Conservation (phyloP, 2,329 filamentous ascomycete species). For the Lecanicillium sp. region DNA sequence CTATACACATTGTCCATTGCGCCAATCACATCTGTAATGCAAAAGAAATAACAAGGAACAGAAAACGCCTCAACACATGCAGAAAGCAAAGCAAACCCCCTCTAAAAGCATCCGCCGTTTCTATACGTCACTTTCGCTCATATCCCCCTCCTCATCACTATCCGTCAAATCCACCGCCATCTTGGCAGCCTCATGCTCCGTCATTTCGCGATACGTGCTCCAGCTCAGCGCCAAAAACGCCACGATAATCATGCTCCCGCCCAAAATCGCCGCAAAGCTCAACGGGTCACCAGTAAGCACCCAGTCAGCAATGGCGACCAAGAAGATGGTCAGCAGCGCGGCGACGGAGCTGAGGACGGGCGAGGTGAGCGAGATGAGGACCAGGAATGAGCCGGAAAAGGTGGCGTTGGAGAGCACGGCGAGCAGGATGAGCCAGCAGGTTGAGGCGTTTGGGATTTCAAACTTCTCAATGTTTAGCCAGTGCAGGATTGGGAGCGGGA, state of each 20-base stretch:
- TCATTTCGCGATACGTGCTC: slow-evolving; percentile 91
- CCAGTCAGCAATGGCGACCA: slow-evolving; percentile 90
- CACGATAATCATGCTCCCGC: slow-evolving; percentile 78
- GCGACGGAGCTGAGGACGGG: slow-evolving; percentile 90
- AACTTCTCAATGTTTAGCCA: slow-evolving; percentile 72
- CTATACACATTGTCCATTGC: no score
- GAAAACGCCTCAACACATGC: neutral
- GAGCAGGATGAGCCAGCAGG: slow-evolving; percentile 71
- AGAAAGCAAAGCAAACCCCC: neutral
- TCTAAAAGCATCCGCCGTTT: slow-evolving; percentile 10
- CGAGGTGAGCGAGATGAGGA: slow-evolving; percentile 85
- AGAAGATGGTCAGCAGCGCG: slow-evolving; percentile 89
- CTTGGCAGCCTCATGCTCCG: slow-evolving; percentile 65
- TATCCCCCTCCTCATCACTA: slow-evolving; percentile 38
- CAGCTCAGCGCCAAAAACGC: slow-evolving; percentile 84
- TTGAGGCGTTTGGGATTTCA: slow-evolving; percentile 67
- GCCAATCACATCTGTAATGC: no score
- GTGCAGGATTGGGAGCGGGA: slow-evolving; percentile 81
- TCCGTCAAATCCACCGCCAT: slow-evolving; percentile 34
- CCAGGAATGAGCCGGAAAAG: slow-evolving; percentile 88
- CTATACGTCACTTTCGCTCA: slow-evolving; percentile 20
- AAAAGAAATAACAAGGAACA: no score
- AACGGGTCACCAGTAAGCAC: slow-evolving; percentile 70
- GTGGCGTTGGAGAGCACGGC: slow-evolving; percentile 81
- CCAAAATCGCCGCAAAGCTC: slow-evolving; percentile 64